A percentile compares a stretch with the other conserved stretches of the same genome.
phyloP scores from a whole-genome alignment of 148 eudicot genomes.

The Amaranthus palmeri region DNA sequence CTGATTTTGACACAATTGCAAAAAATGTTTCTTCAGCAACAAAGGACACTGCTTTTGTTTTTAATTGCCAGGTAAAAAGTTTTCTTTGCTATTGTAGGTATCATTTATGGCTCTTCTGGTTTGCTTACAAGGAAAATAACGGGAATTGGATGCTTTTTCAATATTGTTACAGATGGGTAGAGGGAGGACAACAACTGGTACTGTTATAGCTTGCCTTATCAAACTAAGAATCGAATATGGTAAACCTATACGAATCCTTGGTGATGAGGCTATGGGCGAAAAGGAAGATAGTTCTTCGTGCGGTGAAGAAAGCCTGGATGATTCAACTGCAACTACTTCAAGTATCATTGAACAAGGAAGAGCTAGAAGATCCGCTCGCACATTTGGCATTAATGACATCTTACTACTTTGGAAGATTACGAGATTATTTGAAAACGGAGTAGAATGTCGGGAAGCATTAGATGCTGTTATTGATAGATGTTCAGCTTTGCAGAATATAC shows the following conservation, averaged over 20 bases:
- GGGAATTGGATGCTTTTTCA: constrained; percentile 11
- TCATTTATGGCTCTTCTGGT: neutral
- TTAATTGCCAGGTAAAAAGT: constrained; percentile 81
- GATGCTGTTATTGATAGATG: constrained; percentile 93
- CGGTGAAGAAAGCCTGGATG: constrained; percentile 61
- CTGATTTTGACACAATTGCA: constrained; percentile 83
- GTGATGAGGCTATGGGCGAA: constrained; percentile 48
- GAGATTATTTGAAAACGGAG: constrained; percentile 90
- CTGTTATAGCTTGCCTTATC: constrained; percentile 92
- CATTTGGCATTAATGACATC: constrained; percentile 89
- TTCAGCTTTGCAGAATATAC: constrained; percentile 92
- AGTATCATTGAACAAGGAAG: constrained; percentile 33
- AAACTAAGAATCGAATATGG: constrained; percentile 87
- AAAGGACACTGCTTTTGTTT: constrained; percentile 89
- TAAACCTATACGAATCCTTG: constrained; percentile 63
- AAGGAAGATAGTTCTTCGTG: constrained; percentile 45
- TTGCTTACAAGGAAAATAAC: neutral
- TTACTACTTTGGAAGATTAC: constrained; percentile 92
- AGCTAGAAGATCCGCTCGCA: constrained; percentile 39
- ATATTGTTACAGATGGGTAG: constrained; percentile 73
- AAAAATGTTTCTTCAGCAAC: constrained; percentile 66
- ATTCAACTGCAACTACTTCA: constrained; percentile 33
- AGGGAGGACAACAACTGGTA: constrained; percentile 95
- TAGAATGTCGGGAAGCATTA: constrained; percentile 87
- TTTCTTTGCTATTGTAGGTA: constrained; percentile 6